Percentiles rank a stretch among this genome's conserved stretches.
phyloP scores from a whole-genome alignment of 169 alveolate species.

The Ichthyophthirius multifiliis region DNA sequence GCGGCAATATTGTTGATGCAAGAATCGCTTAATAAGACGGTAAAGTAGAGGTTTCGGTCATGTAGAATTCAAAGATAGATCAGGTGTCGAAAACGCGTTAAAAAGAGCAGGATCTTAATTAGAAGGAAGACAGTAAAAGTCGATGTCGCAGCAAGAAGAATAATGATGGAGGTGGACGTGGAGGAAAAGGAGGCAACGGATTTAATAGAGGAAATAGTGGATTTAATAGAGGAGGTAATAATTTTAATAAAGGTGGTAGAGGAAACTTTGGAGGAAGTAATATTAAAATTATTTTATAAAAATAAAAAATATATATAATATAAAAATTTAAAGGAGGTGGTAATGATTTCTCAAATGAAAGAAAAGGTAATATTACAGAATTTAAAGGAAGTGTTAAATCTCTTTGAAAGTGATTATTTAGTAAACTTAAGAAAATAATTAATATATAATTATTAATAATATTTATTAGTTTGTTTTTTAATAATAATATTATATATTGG shows the following conservation, averaged over 20 bases:
- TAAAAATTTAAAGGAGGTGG: not conserved
- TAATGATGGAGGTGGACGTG: conserved; percentile 28
- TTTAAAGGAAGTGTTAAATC: not conserved
- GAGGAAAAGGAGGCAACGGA: conserved; percentile 24
- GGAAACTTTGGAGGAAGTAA: too few species aligned
- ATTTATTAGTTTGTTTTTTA: too few species aligned
- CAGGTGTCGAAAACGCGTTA: conserved; percentile 46
- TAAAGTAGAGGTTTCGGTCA: conserved; percentile 52
- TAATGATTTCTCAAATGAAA: not conserved
- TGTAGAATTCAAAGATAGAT: conserved; percentile 45
- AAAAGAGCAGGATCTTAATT: conserved; percentile 41
- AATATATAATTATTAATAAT: too few species aligned
- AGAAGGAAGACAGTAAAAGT: conserved; percentile 52
- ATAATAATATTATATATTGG: too few species aligned
- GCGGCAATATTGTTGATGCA: conserved; percentile 59
- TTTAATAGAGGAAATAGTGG: not conserved
- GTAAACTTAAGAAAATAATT: too few species aligned
- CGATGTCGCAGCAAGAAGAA: conserved; percentile 31
- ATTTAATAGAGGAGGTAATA: not conserved
- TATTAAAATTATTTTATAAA: too few species aligned
- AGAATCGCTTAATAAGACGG: conserved; percentile 64
- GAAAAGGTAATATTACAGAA: not conserved
- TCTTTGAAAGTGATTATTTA: too few species aligned
- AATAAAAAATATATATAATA: too few species aligned
- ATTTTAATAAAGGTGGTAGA: too few species aligned